A percentile compares a stretch with the other conserved stretches of the same genome.
Evolutionary conservation across 73 alveolate genomes (phyloP).

Genomic region (Breviolum minutum): DNA sequence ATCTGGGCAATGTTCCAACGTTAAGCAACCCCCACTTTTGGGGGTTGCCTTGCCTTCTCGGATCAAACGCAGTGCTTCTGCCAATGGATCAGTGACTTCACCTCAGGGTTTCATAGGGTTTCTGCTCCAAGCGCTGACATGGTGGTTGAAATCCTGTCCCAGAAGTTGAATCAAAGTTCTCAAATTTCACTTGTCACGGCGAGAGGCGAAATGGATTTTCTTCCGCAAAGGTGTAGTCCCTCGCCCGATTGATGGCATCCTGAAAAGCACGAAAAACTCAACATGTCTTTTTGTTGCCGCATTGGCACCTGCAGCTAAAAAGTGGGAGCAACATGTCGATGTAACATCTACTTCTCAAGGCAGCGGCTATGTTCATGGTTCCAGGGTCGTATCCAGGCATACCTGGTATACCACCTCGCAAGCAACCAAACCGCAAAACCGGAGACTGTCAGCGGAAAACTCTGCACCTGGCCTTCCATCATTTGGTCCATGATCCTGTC

Average conservation of each 20-base stretch:
- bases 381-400: conserved; percentile 46
- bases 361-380: conserved; percentile 37
- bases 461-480: conserved; percentile 34
- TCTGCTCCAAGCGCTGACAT: neutral
- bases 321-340: neutral
- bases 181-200: too few relatives aligned
- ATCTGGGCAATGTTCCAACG: too few relatives aligned
- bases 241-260: conserved; percentile 64
- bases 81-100: conserved; percentile 69
- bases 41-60: conserved; percentile 37
- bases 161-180: too few relatives aligned
- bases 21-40: neutral
- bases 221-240: conserved; percentile 64
- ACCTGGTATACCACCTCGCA: neutral
- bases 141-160: neutral
- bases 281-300: neutral
- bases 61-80: conserved; percentile 63
- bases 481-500: conserved; percentile 42
- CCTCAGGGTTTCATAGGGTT: neutral
- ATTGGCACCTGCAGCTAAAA: too few relatives aligned
- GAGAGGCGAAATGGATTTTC: conserved; percentile 67
- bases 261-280: neutral
- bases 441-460: neutral
- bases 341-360: neutral
- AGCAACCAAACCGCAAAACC: neutral